Conservation (phyloP, 2,329 filamentous ascomycete genomes). For the Stemphylium vesicarium region DNA sequence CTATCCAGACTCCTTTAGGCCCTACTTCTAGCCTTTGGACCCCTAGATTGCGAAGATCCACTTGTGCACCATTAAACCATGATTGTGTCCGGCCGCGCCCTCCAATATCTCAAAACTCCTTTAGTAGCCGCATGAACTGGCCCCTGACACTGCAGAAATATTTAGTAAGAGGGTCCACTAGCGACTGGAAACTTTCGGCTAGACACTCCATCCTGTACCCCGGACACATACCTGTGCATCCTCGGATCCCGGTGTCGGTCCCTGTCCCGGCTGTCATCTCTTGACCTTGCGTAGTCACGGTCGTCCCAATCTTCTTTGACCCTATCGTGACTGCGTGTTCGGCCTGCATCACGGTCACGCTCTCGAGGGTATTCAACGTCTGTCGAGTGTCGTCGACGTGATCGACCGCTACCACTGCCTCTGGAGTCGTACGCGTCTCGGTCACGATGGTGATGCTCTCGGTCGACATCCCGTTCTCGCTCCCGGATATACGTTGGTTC, state of each 20-base stretch:
- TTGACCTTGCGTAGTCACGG: neutral
- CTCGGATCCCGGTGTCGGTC: constrained; percentile 30
- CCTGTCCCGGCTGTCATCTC: constrained; percentile 23
- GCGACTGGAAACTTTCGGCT: constrained; percentile 42
- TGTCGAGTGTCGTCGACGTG: constrained; percentile 32
- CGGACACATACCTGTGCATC: constrained; percentile 42
- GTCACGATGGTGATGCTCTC: constrained; percentile 20
- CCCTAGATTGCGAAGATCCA: neutral
- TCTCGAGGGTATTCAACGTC: constrained; percentile 36
- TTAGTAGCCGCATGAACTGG: constrained; percentile 25
- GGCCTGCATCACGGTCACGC: constrained; percentile 22
- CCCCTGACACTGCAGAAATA: constrained; percentile 20
- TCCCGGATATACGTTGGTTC: constrained; percentile 27
- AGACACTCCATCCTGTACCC: constrained; percentile 44
- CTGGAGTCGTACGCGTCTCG: constrained; percentile 16
- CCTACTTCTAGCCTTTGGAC: neutral
- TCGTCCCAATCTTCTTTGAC: constrained; percentile 37
- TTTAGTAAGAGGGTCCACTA: constrained; percentile 28
- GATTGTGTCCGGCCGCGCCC: neutral
- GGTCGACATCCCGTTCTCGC: constrained; percentile 25
- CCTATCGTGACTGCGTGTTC: constrained; percentile 39
- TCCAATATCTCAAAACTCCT: constrained; percentile 25
- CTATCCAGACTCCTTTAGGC: constrained; percentile 4
- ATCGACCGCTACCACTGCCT: constrained; percentile 16
- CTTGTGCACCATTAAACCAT: neutral